Evolutionary conservation across 78 protist species (phyloP), one percentile per base, ranked within the genome.

Genomic region (Diacronema lutheri): DNA sequence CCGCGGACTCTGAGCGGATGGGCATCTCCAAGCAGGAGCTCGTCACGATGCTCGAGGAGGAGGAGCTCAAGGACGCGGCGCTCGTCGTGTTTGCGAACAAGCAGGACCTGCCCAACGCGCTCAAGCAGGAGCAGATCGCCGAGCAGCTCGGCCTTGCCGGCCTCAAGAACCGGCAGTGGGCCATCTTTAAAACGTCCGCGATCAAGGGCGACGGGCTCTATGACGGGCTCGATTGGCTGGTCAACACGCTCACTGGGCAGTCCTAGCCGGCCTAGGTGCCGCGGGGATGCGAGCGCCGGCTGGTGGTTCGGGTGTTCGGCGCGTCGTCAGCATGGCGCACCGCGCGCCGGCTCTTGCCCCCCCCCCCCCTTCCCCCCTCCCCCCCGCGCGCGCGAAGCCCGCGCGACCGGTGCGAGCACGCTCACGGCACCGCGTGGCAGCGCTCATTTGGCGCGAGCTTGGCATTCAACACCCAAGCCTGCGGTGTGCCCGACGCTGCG

Each of bases 71-170:
- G 57, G 92, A 92, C 7, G 93, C 96, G 0, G 88, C 92, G 38
- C 95, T 96, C 33, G 80, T 94, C 11, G 96, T 96, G 21, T 90
- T 96, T 16, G 98, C 98, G 11, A 96, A 96, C 89, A 96, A 96
- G 85, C 97, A 95, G 37, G 90, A 94, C 73, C 38, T 96, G 55
- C 92, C 94, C 0, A 74, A 16, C 1, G 38, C 55, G 40, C 25
- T 31, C 3, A 2, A 11, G 26, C 7, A 20, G 37, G 46, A 50
- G 12, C 61, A 68, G 66, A 41, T 93, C 21, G 50, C 89, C 20
- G 92, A 90, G 85, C 60, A 64, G 37, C 92, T 91, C 4, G 94
- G 96, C 0, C 86, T 91, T 33, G 0, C 89, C 13, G 10, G 69
- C 9, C 76, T 94, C 25, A 88, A 83, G 55, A 88, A 87, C 71